Evolutionary conservation across 2,329 filamentous ascomycete genomes (phyloP).

Genomic region (Aspergillus puulaauensis): DNA sequence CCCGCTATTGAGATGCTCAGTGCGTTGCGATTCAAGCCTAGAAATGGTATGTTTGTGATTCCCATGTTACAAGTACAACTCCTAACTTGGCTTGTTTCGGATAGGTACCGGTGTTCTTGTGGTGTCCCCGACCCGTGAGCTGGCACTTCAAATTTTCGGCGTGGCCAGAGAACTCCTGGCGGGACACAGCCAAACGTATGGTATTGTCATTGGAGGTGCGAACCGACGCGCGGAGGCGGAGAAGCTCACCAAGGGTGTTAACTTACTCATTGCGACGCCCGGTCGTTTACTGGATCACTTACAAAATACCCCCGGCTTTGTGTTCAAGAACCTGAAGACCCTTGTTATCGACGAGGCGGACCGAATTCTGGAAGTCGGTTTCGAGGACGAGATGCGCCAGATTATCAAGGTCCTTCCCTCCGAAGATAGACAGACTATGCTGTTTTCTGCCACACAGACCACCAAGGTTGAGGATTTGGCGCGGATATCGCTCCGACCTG

Average conservation of each 20-base stretch:
- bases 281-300: slow-evolving; percentile 91
- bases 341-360: slow-evolving; percentile 94
- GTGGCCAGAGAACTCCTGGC: slow-evolving; percentile 92
- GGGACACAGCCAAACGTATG: slow-evolving; percentile 90
- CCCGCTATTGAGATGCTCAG: slow-evolving; percentile 92
- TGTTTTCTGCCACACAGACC: slow-evolving; percentile 98
- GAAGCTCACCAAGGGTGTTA: slow-evolving; percentile 91
- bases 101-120: slow-evolving; percentile 82
- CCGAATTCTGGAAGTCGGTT: slow-evolving; percentile 92
- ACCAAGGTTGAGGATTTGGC: slow-evolving; percentile 98
- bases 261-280: slow-evolving; percentile 89
- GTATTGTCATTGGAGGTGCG: slow-evolving; percentile 93
- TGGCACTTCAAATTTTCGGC: slow-evolving; percentile 94
- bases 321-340: slow-evolving; percentile 89
- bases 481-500: slow-evolving; percentile 84
- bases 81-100: slow-evolving; percentile 4
- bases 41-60: slow-evolving; percentile 62
- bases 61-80: background rate
- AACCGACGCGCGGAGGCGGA: slow-evolving; percentile 88
- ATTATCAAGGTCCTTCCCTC: slow-evolving; percentile 92
- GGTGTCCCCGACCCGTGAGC: slow-evolving; percentile 87
- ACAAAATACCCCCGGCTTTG: slow-evolving; percentile 84
- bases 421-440: slow-evolving; percentile 86
- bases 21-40: slow-evolving; percentile 87
- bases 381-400: slow-evolving; percentile 97